Percentiles rank a stretch among this genome's conserved stretches.
phyloP scores from a whole-genome alignment of 2,329 filamentous ascomycete genomes.

The Sarocladium kiliense region DNA sequence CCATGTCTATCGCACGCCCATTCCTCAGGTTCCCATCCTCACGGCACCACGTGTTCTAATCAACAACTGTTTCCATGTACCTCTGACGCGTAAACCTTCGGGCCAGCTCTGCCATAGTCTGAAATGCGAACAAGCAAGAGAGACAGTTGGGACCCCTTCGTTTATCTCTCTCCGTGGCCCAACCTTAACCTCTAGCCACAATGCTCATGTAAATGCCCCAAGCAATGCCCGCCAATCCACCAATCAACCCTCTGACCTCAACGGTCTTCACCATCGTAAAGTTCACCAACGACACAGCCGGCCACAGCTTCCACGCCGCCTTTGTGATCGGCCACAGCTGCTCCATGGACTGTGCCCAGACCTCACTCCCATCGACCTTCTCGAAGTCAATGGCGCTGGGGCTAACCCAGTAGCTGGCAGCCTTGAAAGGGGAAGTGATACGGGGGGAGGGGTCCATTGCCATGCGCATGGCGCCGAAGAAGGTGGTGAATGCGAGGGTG shows the following conservation, averaged over 20 bases:
- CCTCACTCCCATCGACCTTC: constrained; percentile 37
- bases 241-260: constrained; percentile 64
- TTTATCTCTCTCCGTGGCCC: not conserved
- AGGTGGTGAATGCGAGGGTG: constrained; percentile 57
- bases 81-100: too few relatives aligned
- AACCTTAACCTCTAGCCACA: constrained; percentile 32
- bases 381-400: constrained; percentile 37
- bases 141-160: not conserved
- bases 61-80: too few relatives aligned
- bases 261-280: constrained; percentile 66
- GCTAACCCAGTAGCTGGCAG: constrained; percentile 28
- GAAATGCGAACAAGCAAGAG: not conserved
- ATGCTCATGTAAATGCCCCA: constrained; percentile 76
- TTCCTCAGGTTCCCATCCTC: too few relatives aligned
- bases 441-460: constrained; percentile 39
- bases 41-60: too few relatives aligned
- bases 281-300: constrained; percentile 63
- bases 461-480: constrained; percentile 50
- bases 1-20: too few relatives aligned
- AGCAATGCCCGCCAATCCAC: constrained; percentile 63
- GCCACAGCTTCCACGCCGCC: constrained; percentile 68
- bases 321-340: constrained; percentile 61
- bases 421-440: constrained; percentile 29
- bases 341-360: constrained; percentile 36
- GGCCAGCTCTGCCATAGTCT: too few relatives aligned